Percentiles rank a stretch among this genome's conserved stretches.
phyloP scores from a whole-genome alignment of 805 yeast species.

The Trichomonascus vanleenenianus region DNA sequence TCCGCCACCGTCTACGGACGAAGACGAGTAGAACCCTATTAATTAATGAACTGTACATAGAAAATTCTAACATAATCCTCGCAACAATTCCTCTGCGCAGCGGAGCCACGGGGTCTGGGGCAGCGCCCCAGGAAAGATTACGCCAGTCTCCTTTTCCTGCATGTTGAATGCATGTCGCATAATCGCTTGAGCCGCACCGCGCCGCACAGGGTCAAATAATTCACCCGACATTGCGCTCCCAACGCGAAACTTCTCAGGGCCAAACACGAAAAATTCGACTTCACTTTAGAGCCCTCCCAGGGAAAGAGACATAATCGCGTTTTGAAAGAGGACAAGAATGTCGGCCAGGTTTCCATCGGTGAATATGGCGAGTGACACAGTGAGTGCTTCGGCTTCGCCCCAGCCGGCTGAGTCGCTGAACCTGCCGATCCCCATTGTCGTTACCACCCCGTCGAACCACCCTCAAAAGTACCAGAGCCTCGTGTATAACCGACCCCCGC shows the following conservation, averaged over 20 bases:
- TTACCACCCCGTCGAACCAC: slow-evolving; percentile 27
- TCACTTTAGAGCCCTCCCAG: no score
- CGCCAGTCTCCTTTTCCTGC: no score
- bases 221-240: no score
- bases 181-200: slow-evolving; percentile 4
- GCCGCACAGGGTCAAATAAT: no score
- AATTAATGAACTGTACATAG: not conserved
- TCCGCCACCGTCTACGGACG: slow-evolving; percentile 81
- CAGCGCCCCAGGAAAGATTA: no score
- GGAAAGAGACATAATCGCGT: no score
- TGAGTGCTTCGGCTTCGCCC: not conserved
- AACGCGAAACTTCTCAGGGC: no score
- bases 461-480: slow-evolving; percentile 25
- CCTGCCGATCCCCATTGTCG: slow-evolving; percentile 23
- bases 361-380: no score
- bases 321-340: no score
- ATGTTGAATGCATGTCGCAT: slow-evolving; percentile 4
- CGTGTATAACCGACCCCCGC: slow-evolving; percentile 16
- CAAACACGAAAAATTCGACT: no score
- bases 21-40: slow-evolving; percentile 57
- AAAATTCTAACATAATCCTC: not conserved
- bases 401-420: not conserved
- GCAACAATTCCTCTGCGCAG: not conserved
- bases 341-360: no score
- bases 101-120: no score